These are phyloP conservation scores for Gymnopus androsaceus DNA, from an alignment of 1,284 basidiomycete species.

Conservation along the genomic window DNA sequence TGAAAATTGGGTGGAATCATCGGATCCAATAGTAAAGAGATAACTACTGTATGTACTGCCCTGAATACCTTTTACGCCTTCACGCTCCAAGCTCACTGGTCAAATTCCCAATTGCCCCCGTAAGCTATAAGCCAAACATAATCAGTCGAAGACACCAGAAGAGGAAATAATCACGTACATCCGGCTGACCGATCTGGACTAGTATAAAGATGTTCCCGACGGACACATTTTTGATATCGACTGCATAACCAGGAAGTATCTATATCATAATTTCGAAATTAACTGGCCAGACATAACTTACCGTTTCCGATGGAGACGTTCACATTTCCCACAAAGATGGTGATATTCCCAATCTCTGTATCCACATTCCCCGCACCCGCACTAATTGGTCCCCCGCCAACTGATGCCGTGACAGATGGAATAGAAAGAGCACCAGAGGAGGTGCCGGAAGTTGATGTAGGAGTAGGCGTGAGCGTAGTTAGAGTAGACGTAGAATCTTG, in stretches of 20 bases:
- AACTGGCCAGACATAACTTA: constrained; percentile 7
- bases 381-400: constrained; percentile 18
- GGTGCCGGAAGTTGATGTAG: constrained; percentile 8
- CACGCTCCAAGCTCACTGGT: background rate
- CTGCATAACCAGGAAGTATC: background rate
- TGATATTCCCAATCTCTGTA: constrained; percentile 24
- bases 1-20: no score
- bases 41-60: no score
- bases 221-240: constrained; percentile 21
- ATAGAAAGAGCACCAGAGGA: background rate
- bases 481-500: constrained; percentile 12
- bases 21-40: no score
- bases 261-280: background rate
- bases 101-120: constrained; percentile 1
- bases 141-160: background rate
- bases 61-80: no score
- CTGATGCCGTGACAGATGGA: constrained; percentile 18
- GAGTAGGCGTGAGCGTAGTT: constrained; percentile 2
- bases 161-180: constrained; percentile 12
- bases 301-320: constrained; percentile 22
- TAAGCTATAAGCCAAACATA: background rate
- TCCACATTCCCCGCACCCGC: constrained; percentile 21
- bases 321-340: constrained; percentile 22
- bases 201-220: constrained; percentile 24
- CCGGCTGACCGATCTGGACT: constrained; percentile 25